Conservation (phyloP, 352 stramenopile species). For the Globisporangium viniferum region DNA sequence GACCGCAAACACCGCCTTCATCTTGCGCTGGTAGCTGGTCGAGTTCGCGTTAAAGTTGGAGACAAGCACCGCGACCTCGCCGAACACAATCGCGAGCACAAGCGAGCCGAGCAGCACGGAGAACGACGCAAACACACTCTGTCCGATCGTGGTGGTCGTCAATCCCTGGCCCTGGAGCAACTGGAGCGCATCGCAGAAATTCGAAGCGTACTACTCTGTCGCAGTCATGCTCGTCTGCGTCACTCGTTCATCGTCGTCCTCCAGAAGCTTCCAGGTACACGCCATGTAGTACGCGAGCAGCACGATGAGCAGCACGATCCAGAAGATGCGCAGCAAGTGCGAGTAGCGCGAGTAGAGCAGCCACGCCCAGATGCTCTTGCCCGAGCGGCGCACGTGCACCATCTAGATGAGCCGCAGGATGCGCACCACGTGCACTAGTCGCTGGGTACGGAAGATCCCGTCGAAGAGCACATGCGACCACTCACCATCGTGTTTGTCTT, state of each 20-base stretch:
- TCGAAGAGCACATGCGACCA: slow-evolving; percentile 11
- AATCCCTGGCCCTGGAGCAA: slow-evolving; percentile 58
- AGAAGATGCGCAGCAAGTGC: slow-evolving; percentile 33
- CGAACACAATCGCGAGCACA: slow-evolving; percentile 58
- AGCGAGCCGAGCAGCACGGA: slow-evolving; percentile 48
- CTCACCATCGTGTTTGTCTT: not conserved
- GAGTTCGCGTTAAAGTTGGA: slow-evolving; percentile 53
- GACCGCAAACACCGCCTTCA: slow-evolving; percentile 54
- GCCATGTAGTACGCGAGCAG: slow-evolving; percentile 47
- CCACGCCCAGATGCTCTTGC: slow-evolving; percentile 19
- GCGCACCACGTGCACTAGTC: slow-evolving; percentile 24
- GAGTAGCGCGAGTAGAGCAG: slow-evolving; percentile 35
- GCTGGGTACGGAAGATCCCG: slow-evolving; percentile 10
- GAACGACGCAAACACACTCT: slow-evolving; percentile 44
- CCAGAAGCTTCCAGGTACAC: slow-evolving; percentile 46
- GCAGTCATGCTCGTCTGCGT: not conserved
- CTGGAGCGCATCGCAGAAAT: slow-evolving; percentile 47
- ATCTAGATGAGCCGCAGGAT: slow-evolving; percentile 14
- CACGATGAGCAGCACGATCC: slow-evolving; percentile 35
- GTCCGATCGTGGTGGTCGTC: slow-evolving; percentile 5
- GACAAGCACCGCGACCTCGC: slow-evolving; percentile 56
- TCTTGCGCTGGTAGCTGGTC: slow-evolving; percentile 61
- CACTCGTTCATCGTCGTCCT: not conserved
- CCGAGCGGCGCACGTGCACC: not conserved
- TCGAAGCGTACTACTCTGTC: not conserved